Evolutionary conservation across 768 basidiomycete species (phyloP).

Genomic region (Sporobolomyces pararoseus): DNA sequence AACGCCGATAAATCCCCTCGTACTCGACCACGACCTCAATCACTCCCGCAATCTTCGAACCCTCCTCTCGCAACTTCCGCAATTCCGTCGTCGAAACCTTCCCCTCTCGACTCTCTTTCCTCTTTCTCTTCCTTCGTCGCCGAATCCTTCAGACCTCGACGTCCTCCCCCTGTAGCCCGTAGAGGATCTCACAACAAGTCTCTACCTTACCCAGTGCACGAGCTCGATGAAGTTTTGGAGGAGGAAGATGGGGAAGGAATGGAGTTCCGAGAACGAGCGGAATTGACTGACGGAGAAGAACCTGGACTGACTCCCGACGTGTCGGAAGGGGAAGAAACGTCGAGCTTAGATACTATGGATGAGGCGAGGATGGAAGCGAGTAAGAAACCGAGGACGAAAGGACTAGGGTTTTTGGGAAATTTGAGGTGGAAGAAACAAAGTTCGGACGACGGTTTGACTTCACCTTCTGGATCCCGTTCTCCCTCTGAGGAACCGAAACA

Average conservation of each 20-base stretch:
- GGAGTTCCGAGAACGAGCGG: not conserved
- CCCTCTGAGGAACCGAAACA: not conserved
- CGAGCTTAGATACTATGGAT: conserved; percentile 17
- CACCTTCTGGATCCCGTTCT: not conserved
- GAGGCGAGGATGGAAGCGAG: not conserved
- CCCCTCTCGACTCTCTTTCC: conserved; percentile 4
- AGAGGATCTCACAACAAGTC: conserved; percentile 7
- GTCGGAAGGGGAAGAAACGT: not conserved
- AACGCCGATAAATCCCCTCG: not conserved
- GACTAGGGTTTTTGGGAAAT: not conserved
- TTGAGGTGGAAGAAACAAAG: not conserved
- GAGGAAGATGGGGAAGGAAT: conserved; percentile 16
- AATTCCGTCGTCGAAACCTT: not conserved
- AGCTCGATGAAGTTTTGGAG: conserved; percentile 19
- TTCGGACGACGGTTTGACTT: not conserved
- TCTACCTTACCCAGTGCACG: conserved; percentile 6
- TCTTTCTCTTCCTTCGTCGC: conserved; percentile 14
- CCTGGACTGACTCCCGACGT: conserved; percentile 2
- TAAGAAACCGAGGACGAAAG: not conserved
- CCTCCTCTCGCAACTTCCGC: not conserved
- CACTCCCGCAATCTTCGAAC: not conserved
- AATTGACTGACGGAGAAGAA: not conserved
- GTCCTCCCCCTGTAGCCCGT: conserved; percentile 13
- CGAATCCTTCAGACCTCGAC: not conserved
- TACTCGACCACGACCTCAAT: not conserved